Percentiles rank a stretch among this genome's conserved stretches.
These are phyloP conservation scores for Cladosporium sp. DNA, from an alignment of 2,329 filamentous ascomycete species.

Conservation along the genomic window DNA sequence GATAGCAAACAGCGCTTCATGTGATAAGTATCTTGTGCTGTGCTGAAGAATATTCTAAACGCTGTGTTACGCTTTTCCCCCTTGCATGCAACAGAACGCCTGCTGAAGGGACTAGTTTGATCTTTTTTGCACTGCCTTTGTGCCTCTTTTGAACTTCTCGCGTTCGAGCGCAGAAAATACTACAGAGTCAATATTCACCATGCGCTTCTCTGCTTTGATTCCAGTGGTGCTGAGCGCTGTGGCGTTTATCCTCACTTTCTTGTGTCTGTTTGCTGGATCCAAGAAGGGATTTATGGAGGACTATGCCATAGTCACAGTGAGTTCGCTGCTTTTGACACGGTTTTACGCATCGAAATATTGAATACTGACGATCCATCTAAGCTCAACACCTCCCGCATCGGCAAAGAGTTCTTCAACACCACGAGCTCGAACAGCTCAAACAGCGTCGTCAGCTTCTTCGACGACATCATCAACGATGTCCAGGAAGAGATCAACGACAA, in stretches of 20 bases:
- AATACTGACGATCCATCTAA: slow-evolving; percentile 26
- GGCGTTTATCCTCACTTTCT: slow-evolving; percentile 58
- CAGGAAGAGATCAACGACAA: slow-evolving; percentile 44
- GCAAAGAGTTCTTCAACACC: slow-evolving; percentile 38
- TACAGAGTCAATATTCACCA: slow-evolving; percentile 6
- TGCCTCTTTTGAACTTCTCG: neutral
- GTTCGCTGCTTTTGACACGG: slow-evolving; percentile 6
- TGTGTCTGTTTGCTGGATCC: slow-evolving; percentile 62
- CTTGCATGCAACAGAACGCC: slow-evolving; percentile 3
- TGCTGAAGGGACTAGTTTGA: neutral
- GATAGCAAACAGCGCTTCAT: neutral
- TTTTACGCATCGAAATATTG: too few species aligned
- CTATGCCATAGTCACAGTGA: slow-evolving; percentile 58
- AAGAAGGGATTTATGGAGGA: slow-evolving; percentile 57
- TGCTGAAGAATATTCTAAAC: neutral
- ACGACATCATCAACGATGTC: slow-evolving; percentile 36
- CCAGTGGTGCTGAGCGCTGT: slow-evolving; percentile 46
- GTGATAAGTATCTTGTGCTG: neutral
- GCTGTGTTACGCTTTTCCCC: neutral
- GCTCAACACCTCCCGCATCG: slow-evolving; percentile 59
- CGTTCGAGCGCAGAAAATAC: neutral
- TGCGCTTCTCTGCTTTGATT: slow-evolving; percentile 29
- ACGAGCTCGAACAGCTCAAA: slow-evolving; percentile 25
- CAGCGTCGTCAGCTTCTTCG: slow-evolving; percentile 34
- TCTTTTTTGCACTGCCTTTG: neutral